phyloP scores from a whole-genome alignment of 2,329 filamentous ascomycete species.

The Hypoxylon sp. region DNA sequence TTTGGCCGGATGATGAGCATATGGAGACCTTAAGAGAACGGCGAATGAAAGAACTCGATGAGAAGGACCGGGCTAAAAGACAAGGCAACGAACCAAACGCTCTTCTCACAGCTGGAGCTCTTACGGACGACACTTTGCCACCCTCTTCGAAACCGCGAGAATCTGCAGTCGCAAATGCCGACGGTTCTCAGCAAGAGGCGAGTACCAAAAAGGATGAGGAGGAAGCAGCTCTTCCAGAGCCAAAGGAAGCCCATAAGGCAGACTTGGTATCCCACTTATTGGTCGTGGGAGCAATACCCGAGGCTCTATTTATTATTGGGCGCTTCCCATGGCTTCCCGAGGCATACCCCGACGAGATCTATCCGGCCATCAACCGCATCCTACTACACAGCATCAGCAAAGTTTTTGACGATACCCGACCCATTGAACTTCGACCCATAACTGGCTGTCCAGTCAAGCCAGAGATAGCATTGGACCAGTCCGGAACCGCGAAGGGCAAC shows the following conservation, averaged over 20 bases:
- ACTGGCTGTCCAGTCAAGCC: conserved; percentile 53
- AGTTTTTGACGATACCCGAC: conserved; percentile 68
- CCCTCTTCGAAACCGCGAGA: conserved; percentile 68
- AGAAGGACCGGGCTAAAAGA: conserved; percentile 79
- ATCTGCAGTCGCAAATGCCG: conserved; percentile 63
- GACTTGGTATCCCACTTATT: conserved; percentile 86
- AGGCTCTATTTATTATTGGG: conserved; percentile 92
- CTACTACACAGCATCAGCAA: conserved; percentile 85
- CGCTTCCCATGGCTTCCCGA: conserved; percentile 94
- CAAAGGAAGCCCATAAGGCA: conserved; percentile 86
- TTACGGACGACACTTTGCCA: conserved; percentile 83
- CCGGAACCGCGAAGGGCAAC: conserved; percentile 77
- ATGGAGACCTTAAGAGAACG: conserved; percentile 83
- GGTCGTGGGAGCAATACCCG: conserved; percentile 91
- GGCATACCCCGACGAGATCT: conserved; percentile 83
- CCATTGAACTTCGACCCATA: conserved; percentile 54
- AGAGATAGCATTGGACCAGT: conserved; percentile 71
- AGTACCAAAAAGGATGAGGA: conserved; percentile 62
- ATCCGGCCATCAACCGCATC: conserved; percentile 84
- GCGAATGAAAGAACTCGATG: conserved; percentile 81
- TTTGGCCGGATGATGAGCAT: conserved; percentile 86
- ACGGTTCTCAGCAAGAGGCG: conserved; percentile 65
- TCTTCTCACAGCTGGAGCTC: conserved; percentile 85
- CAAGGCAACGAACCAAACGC: conserved; percentile 85
- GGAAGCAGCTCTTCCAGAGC: conserved; percentile 74